Base-by-base conservation (phyloP, 192 early-diverging fungal genomes). In the Coemansia sp. region DNA sequence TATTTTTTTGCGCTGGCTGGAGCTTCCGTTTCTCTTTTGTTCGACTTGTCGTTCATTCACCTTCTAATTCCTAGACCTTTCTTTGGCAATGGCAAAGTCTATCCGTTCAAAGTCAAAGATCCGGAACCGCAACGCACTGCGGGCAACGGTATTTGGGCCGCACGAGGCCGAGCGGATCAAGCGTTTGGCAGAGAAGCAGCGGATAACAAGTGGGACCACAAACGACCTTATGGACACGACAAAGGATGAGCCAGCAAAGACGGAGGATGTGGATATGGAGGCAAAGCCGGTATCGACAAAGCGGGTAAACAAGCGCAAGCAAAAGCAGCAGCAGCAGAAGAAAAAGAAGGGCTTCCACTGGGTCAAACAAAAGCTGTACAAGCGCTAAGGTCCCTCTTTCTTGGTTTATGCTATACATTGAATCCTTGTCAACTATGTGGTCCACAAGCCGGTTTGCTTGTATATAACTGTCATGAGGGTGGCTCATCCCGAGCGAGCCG, bases 21-120 rank as follows among this genome's bases (percentile, higher is more conserved):
- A 8, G 9, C 21, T 32, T 32, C 25, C 31, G 13, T 25, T 34
- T 19, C 20, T 31, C 1, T 8, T 16, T 45, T 17, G 13, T 9
- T 34, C 7, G 32, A 8, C 17, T 26, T 14, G 13, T 19, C 37
- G 16, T 32, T 29, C 10, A 16, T 11, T 21, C 9, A 7, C 14
- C 13, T 9, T 17, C 11, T 17, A 33, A 11, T 32, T 19, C 38
- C n/a, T 46, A 35, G 32, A 10, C 26, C 37, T 1, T 26, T 34
- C 40, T 28, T 13, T 19, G 14, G 11, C 14, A 14, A 69, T 69
- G 66, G 66, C 31, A 52, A 62, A 57, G 49, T 69, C 66, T 13
- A 41, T 36, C 7, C 66, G 66, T 30, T 69, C 66, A 62, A 69
- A 69, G 49, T 56, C 59, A 42, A 56, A 44, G 46, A 69, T 69